phyloP scores from a whole-genome alignment of 2,329 filamentous ascomycete species.

The Apiospora saccharicola region DNA sequence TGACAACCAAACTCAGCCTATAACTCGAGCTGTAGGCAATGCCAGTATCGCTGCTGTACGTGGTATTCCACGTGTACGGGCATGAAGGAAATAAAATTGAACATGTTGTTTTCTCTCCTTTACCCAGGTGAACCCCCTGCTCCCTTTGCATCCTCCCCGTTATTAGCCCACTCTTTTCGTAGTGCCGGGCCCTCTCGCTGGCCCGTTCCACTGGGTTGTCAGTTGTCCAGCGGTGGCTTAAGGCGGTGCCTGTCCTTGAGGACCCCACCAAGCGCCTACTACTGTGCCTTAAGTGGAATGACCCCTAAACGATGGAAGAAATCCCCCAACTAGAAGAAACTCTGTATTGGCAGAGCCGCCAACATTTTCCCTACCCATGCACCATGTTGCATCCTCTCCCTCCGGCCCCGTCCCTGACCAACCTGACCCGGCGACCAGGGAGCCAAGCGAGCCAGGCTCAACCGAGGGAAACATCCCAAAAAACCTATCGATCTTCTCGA shows the following conservation, averaged over 20 bases:
- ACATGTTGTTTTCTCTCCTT: conserved; percentile 14
- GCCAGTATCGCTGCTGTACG: not conserved
- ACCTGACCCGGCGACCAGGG: conserved; percentile 4
- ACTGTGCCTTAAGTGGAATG: conserved; percentile 1
- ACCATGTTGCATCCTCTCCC: not conserved
- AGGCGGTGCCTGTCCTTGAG: not conserved
- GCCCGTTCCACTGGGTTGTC: conserved; percentile 14
- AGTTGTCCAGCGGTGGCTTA: conserved; percentile 5
- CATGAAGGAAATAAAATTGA: conserved; percentile 16
- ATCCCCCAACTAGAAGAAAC: not conserved
- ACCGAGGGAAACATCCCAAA: not conserved
- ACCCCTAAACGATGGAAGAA: conserved; percentile 5
- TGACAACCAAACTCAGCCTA: not conserved
- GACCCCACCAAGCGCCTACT: not conserved
- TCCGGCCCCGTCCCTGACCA: conserved; percentile 4
- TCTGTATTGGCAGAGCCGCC: conserved; percentile 9
- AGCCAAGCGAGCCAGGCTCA: not conserved
- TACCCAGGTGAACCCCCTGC: conserved; percentile 18
- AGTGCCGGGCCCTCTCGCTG: conserved; percentile 15
- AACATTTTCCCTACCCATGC: conserved; percentile 1
- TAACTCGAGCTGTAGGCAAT: not conserved
- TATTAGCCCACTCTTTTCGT: conserved; percentile 12
- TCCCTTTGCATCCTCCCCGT: conserved; percentile 7
- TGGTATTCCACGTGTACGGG: not conserved
- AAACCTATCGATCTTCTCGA: not conserved